Evolutionary conservation across 768 basidiomycete genomes (phyloP).

Genomic region (Lactifluus volemus): DNA sequence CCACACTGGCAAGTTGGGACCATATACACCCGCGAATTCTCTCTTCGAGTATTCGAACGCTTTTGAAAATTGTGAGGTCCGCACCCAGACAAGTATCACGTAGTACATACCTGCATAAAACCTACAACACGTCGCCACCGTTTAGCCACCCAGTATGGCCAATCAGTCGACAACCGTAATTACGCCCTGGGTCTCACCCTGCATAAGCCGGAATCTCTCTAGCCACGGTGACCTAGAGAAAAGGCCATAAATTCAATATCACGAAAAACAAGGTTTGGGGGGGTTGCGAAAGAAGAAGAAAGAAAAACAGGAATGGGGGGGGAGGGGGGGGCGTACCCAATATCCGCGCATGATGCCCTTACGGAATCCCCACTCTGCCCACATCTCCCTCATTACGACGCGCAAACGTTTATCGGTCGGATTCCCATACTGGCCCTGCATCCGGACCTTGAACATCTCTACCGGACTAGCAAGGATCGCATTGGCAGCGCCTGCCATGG

Average conservation of each 20-base stretch:
- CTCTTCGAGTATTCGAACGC: slow-evolving; percentile 91
- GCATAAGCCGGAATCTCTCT: slow-evolving; percentile 97
- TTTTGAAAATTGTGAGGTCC: slow-evolving; percentile 21
- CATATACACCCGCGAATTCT: slow-evolving; percentile 54
- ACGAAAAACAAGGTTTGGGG: background rate
- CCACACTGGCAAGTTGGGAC: slow-evolving; percentile 71
- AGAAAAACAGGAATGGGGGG: background rate
- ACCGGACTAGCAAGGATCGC: slow-evolving; percentile 89
- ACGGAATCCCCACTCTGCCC: slow-evolving; percentile 75
- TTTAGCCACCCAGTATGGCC: background rate
- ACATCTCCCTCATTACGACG: slow-evolving; percentile 72
- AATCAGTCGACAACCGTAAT: no score
- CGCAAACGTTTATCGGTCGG: slow-evolving; percentile 70
- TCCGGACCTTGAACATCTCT: slow-evolving; percentile 97
- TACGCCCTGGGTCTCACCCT: slow-evolving; percentile 36
- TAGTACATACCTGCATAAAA: slow-evolving; percentile 52
- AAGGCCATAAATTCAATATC: background rate
- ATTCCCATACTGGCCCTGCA: slow-evolving; percentile 92
- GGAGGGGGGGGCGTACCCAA: slow-evolving; percentile 52
- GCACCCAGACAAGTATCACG: background rate
- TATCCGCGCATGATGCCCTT: slow-evolving; percentile 94
- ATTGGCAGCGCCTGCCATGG: slow-evolving; percentile 89
- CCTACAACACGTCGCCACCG: slow-evolving; percentile 27
- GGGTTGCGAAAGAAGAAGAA: background rate
- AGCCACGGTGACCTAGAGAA: slow-evolving; percentile 67